phyloP scores from a whole-genome alignment of 352 stramenopile genomes.

The Pseudoperonospora humuli region DNA sequence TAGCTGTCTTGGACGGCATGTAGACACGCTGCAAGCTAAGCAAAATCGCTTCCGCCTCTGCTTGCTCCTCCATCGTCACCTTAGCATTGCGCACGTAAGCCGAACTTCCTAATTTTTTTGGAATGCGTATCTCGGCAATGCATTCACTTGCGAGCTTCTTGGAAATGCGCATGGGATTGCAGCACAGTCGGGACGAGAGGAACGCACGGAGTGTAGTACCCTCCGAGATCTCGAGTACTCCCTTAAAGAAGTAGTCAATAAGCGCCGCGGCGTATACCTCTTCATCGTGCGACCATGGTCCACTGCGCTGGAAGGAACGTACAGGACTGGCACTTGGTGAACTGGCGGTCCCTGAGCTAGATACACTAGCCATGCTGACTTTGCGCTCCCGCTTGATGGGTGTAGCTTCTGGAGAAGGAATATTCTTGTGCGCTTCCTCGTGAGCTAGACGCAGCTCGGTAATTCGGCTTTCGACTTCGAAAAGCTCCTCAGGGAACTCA shows the following conservation, averaged over 20 bases:
- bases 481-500: constrained; percentile 36
- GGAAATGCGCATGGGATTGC: constrained; percentile 70
- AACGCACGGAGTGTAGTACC: constrained; percentile 62
- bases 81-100: constrained; percentile 43
- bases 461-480: constrained; percentile 41
- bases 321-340: constrained; percentile 20
- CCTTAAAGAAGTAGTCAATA: constrained; percentile 66
- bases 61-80: constrained; percentile 26
- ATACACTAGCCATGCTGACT: constrained; percentile 18
- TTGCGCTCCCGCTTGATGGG: constrained; percentile 25
- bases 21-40: constrained; percentile 31
- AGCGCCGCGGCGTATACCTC: constrained; percentile 55
- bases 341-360: constrained; percentile 18
- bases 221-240: constrained; percentile 44
- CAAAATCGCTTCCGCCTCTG: constrained; percentile 31
- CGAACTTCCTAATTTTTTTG: constrained; percentile 62
- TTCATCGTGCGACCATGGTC: constrained; percentile 60
- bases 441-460: constrained; percentile 40
- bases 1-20: constrained; percentile 18
- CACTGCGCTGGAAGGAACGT: constrained; percentile 39
- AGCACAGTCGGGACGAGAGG: constrained; percentile 49
- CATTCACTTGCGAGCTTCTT: constrained; percentile 69
- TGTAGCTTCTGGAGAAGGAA: not conserved
- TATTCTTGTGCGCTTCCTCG: constrained; percentile 31
- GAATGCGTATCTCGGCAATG: constrained; percentile 60